Evolutionary conservation across 1,284 basidiomycete genomes (phyloP), one percentile per base, ranked within the genome.

Genomic region (Neonothopanus nambi): DNA sequence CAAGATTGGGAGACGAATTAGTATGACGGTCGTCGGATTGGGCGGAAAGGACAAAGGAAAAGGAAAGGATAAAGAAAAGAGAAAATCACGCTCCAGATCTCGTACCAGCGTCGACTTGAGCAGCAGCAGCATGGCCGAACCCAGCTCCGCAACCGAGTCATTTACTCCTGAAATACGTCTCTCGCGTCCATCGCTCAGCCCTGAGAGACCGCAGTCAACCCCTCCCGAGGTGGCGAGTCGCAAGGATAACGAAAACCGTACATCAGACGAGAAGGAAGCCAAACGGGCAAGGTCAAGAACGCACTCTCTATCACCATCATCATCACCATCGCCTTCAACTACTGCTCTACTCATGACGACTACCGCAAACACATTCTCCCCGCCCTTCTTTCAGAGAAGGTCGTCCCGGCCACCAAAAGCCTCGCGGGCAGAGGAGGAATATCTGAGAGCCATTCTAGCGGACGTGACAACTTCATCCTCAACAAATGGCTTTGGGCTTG

Each of bases 401-500:
- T 73, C 76, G 1, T 74, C 76, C 0, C 78, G 78, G 54, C 70
- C 74, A 0, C 79, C 80, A 0, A 85, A 84, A 64, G 75, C 77
- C 3, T 72, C 77, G 0, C 59, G 71, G 12, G 79, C 78, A 52
- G 83, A 90, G 60, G 67, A 78, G 5, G 81, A 78, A 45, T 90
- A 87, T 65, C 72, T 90, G 13, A 79, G 80, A 13, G 75, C 77
- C 44, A 78, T 89, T 24, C 73, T 90, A 11, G 84, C 87, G 0
- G 87, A 90, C 55, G 73, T 85, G 5, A 63, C 68, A 0, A 61
- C 68, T 5, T 53, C 68, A 5, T 61, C 68, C 30, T 42, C 41
- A 5, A 62, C 67, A 3, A 43, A 38, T 43, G 18, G 44, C 2
- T 69, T 72, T 52, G 74, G 78, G 3, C 77, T 82, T 55, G 67